These are phyloP conservation scores for Pseudocercospora cruenta DNA, from an alignment of 2,329 filamentous ascomycete species.

Conservation along the genomic window DNA sequence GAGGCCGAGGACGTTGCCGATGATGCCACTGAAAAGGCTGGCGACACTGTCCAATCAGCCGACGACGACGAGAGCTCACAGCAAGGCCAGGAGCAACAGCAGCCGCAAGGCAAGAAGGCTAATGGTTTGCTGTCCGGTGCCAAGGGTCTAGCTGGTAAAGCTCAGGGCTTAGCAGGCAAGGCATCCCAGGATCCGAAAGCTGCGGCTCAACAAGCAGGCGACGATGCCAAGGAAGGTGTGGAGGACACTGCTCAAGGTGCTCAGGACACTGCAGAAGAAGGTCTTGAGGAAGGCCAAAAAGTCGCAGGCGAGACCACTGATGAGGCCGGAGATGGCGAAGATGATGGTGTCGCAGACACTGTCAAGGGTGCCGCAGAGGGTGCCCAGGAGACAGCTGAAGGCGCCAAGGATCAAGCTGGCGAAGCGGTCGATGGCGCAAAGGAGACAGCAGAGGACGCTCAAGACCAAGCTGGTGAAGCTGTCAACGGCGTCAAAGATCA, in stretches of 20 bases:
- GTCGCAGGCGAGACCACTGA: conserved; percentile 39
- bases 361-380: conserved; percentile 23
- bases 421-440: conserved; percentile 32
- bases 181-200: conserved; percentile 44
- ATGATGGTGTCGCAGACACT: conserved; percentile 10
- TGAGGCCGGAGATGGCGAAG: conserved; percentile 35
- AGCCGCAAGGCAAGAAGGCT: conserved; percentile 32
- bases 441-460: conserved; percentile 22
- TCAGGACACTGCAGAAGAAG: conserved; percentile 38
- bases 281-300: conserved; percentile 38
- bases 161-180: conserved; percentile 51
- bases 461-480: conserved; percentile 31
- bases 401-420: conserved; percentile 30
- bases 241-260: conserved; percentile 41
- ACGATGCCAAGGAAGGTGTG: conserved; percentile 39
- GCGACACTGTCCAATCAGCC: conserved; percentile 38
- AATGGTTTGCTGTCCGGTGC: conserved; percentile 49
- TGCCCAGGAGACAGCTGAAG: conserved; percentile 33
- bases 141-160: conserved; percentile 52
- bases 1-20: conserved; percentile 43
- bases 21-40: conserved; percentile 49
- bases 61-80: conserved; percentile 37
- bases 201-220: conserved; percentile 28
- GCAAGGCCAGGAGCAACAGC: conserved; percentile 35
- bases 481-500: conserved; percentile 34